These are phyloP conservation scores for Hypoxylon subgilvum DNA, from an alignment of 495 filamentous ascomycete genomes.

Conservation along the genomic window DNA sequence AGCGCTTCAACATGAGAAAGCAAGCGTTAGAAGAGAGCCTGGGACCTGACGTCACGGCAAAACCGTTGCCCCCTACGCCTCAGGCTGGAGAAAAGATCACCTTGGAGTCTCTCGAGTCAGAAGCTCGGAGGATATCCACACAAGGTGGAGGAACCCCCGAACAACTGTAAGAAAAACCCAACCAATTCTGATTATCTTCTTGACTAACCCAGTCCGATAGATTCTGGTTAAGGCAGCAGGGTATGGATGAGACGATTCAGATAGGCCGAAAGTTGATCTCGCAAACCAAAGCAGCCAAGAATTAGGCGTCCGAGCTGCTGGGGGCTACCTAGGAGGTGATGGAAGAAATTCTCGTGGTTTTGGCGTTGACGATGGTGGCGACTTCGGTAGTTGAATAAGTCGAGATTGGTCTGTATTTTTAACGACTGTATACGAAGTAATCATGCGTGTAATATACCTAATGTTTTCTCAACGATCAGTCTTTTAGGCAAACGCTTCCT, in stretches of 20 bases:
- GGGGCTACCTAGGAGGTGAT: conserved; percentile 4
- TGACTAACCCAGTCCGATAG: conserved; percentile 20
- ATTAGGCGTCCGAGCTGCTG: conserved; percentile 12
- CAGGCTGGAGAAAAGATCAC: conserved; percentile 56
- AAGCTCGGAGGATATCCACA: conserved; percentile 65
- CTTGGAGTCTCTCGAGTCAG: conserved; percentile 62
- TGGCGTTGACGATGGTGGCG: conserved; percentile 3
- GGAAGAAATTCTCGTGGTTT: conserved; percentile 7
- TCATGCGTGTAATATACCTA: no score
- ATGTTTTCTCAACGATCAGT: no score
- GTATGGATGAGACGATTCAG: conserved; percentile 48
- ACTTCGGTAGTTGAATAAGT: conserved; percentile 26
- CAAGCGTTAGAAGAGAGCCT: conserved; percentile 69
- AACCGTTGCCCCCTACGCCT: conserved; percentile 42
- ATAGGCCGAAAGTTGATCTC: conserved; percentile 44
- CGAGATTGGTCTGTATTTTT: no score
- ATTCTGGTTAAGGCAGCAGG: conserved; percentile 51
- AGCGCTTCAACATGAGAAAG: conserved; percentile 76
- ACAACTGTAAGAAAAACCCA: conserved; percentile 49
- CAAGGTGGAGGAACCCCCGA: conserved; percentile 59
- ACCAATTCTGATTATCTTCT: background rate
- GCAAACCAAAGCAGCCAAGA: conserved; percentile 17
- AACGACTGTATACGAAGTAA: no score
- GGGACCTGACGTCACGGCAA: conserved; percentile 52
- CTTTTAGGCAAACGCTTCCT: no score